Percentiles rank a stretch among this genome's conserved stretches.
Conservation (phyloP, 768 basidiomycete genomes). For the Psilocybe cyanescens region DNA sequence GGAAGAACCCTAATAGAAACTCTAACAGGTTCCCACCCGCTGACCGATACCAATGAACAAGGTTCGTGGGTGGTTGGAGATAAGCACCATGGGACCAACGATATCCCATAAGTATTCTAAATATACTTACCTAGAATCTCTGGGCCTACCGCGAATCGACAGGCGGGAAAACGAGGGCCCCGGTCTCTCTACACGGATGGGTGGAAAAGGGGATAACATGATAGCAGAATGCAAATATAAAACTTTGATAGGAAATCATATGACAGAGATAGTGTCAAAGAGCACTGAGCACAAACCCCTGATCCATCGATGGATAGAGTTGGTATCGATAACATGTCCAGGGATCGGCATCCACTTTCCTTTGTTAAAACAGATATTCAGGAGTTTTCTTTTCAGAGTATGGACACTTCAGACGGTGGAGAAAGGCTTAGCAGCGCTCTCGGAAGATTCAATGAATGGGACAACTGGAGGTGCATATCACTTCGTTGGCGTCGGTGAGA, state of each 20-base stretch:
- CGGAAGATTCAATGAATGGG: background rate
- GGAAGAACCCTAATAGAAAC: background rate
- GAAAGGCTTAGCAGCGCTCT: background rate
- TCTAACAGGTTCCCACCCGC: background rate
- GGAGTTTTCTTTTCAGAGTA: background rate
- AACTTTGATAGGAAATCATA: background rate
- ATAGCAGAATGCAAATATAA: background rate
- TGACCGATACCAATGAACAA: background rate
- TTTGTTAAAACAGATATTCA: too few relatives aligned
- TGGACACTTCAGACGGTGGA: background rate
- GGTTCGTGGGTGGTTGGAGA: background rate
- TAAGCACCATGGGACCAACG: background rate
- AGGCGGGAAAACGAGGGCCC: background rate
- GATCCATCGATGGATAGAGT: too few relatives aligned
- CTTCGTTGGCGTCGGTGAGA: background rate
- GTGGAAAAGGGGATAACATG: slow-evolving; percentile 1
- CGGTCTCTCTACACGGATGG: background rate
- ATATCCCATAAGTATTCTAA: background rate
- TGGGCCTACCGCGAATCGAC: background rate
- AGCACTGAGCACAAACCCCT: background rate
- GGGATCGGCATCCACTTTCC: too few relatives aligned
- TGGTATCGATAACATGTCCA: too few relatives aligned
- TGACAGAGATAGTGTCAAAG: background rate
- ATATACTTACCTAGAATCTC: background rate
- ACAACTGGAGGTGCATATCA: background rate